Conservation (phyloP, 1,284 basidiomycete species). For the Anthracocystis setariae region DNA sequence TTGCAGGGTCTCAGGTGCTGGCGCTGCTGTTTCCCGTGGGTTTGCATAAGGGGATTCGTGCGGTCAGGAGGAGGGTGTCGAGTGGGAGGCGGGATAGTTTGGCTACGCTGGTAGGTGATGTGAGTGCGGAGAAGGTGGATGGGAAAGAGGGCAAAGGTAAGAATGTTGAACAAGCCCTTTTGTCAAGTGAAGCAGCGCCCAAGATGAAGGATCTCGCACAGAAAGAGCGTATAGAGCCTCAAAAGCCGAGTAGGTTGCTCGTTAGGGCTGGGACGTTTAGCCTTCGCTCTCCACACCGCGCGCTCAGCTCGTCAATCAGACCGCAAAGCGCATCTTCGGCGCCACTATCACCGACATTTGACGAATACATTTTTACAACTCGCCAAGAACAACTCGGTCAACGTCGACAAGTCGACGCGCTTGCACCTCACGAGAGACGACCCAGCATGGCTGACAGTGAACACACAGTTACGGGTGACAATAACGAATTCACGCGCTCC, state of each 20-base stretch:
- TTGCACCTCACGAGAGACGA: not conserved
- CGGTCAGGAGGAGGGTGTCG: too few species aligned
- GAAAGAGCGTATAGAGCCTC: too few species aligned
- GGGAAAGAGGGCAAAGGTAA: too few species aligned
- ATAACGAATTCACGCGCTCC: not conserved
- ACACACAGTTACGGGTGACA: constrained; percentile 12
- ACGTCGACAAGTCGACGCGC: not conserved
- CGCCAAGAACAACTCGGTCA: constrained; percentile 8
- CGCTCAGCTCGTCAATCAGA: not conserved
- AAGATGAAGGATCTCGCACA: too few species aligned
- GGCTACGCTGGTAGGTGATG: constrained; percentile 23
- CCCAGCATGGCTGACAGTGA: constrained; percentile 30
- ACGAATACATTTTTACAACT: constrained; percentile 30
- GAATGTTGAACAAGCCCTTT: constrained; percentile 4
- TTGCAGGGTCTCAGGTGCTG: constrained; percentile 46
- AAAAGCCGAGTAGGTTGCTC: too few species aligned
- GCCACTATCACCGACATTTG: constrained; percentile 22
- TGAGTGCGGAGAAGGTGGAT: constrained; percentile 2
- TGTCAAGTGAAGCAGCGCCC: constrained; percentile 4
- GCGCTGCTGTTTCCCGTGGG: constrained; percentile 53
- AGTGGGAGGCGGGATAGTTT: constrained; percentile 6
- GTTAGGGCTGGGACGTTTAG: too few species aligned
- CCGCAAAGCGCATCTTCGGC: constrained; percentile 23
- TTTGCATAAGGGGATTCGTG: constrained; percentile 20
- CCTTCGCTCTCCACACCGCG: too few species aligned